These are phyloP conservation scores for Trichoderma aggressivum DNA, from an alignment of 2,329 filamentous ascomycete species.

Conservation along the genomic window DNA sequence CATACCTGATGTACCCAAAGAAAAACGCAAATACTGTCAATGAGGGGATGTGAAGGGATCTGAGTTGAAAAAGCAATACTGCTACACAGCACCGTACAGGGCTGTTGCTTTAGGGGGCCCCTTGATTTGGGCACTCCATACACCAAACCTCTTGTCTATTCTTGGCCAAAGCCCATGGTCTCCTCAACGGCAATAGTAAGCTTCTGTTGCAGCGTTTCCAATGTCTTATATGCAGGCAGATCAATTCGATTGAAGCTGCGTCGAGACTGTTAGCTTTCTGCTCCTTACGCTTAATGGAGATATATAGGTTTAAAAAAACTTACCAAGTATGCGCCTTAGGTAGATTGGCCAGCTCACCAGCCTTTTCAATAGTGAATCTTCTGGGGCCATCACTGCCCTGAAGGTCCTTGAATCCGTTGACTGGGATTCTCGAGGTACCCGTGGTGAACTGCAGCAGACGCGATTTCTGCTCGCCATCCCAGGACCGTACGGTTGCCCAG, in stretches of 20 bases:
- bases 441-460: slow-evolving; percentile 95
- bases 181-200: slow-evolving; percentile 97
- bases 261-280: slow-evolving; percentile 18
- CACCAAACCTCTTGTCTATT: slow-evolving; percentile 52
- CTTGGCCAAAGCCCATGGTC: slow-evolving; percentile 97
- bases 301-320: slow-evolving; percentile 34
- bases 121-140: slow-evolving; percentile 11
- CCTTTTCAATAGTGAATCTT: slow-evolving; percentile 97
- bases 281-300: neutral
- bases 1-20: slow-evolving; percentile 33
- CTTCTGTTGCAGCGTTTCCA: slow-evolving; percentile 83
- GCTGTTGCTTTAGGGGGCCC: neutral
- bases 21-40: slow-evolving; percentile 22
- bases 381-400: slow-evolving; percentile 94
- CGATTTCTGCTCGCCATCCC: slow-evolving; percentile 98
- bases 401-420: slow-evolving; percentile 98
- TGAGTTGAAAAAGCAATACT: neutral
- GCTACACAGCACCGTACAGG: slow-evolving; percentile 12
- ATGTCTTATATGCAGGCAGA: slow-evolving; percentile 85
- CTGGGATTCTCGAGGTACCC: slow-evolving; percentile 93
- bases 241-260: slow-evolving; percentile 93
- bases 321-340: slow-evolving; percentile 99
- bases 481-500: slow-evolving; percentile 95
- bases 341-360: slow-evolving; percentile 82
- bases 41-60: slow-evolving; percentile 11